Evolutionary conservation across 768 basidiomycete species (phyloP).

Genomic region (Russula vinacea): DNA sequence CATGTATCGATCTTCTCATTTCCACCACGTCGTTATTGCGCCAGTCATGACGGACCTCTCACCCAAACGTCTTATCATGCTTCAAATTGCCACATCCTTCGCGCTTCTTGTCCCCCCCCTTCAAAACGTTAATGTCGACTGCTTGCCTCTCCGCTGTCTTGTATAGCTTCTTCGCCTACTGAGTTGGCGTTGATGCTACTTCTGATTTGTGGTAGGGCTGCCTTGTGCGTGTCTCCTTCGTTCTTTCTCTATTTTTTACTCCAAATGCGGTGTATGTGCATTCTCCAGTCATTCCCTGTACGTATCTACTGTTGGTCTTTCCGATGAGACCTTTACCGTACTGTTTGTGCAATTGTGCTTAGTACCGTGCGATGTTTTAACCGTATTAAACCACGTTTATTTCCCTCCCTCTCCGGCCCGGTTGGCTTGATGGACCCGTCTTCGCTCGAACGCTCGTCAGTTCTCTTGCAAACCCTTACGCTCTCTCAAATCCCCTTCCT

Average conservation of each 20-base stretch:
- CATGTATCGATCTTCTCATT: slow-evolving; percentile 30
- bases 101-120: slow-evolving; percentile 18
- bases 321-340: slow-evolving; percentile 27
- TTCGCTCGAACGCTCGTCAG: slow-evolving; percentile 32
- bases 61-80: slow-evolving; percentile 19
- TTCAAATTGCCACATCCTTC: slow-evolving; percentile 17
- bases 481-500: slow-evolving; percentile 31
- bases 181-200: slow-evolving; percentile 13
- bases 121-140: slow-evolving; percentile 21
- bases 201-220: slow-evolving; percentile 14
- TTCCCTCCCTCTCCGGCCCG: slow-evolving; percentile 1
- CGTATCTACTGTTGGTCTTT: slow-evolving; percentile 29
- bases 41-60: slow-evolving; percentile 21
- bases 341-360: slow-evolving; percentile 30
- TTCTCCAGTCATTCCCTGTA: slow-evolving; percentile 27
- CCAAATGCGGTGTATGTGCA: slow-evolving; percentile 26
- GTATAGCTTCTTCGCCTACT: slow-evolving; percentile 14
- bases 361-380: slow-evolving; percentile 26
- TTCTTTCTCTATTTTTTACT: slow-evolving; percentile 16
- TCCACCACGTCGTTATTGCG: slow-evolving; percentile 25
- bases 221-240: slow-evolving; percentile 20
- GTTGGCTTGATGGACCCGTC: slow-evolving; percentile 11
- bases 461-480: slow-evolving; percentile 36
- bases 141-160: background rate
- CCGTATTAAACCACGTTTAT: slow-evolving; percentile 19